Evolutionary conservation across 2,329 filamentous ascomycete genomes (phyloP), one percentile per base, ranked within the genome.

Genomic region (Aspergillus latus): DNA sequence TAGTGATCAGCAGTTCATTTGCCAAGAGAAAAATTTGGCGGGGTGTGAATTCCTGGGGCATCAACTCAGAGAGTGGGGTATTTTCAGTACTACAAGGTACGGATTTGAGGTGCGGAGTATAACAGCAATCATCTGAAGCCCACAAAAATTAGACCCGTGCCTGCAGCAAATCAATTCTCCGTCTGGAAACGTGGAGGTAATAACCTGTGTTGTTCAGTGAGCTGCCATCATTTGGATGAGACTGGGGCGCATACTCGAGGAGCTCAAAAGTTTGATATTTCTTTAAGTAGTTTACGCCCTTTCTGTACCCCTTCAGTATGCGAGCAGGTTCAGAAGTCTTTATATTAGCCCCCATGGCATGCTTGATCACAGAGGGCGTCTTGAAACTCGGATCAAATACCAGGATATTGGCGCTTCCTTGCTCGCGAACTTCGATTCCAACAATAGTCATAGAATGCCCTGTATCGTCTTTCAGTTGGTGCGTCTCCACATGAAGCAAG

Each of bases 361-460:
- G 82, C 59, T 78, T 80, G 65, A 95, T 82, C 15, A 80, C 80
- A 2, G 80, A 78, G 0, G 87, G 83, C 45, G 92, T 88, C 54
- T 83, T 85, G 70, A 90, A 91, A 76, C 89, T 88, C 1, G 93
- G 92, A 69, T 97, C 92, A 69, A 96, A 96, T 11, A 96, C 89
- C 0, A 97, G 78, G 15, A 97, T 77, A 63, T 89, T 88, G 51
- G 80, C 76, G 15, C 78, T 77, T 28, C 89, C 88, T 57, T 88
- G 81, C 34, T 74, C 78, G 29, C 81, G 83, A 62, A 83, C 84
- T 72, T 97, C 92, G 28, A 96, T 80, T 0, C 93, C 93, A 53
- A 97, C 80, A 50, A 97, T 91, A 0, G 91, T 96, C 78, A 96
- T 80, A 1, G 92, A 97, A 71, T 97, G 93, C 2, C 92, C 90